Conservation (phyloP, 208 protist genomes). For the Trypanosoma scelopori region DNA sequence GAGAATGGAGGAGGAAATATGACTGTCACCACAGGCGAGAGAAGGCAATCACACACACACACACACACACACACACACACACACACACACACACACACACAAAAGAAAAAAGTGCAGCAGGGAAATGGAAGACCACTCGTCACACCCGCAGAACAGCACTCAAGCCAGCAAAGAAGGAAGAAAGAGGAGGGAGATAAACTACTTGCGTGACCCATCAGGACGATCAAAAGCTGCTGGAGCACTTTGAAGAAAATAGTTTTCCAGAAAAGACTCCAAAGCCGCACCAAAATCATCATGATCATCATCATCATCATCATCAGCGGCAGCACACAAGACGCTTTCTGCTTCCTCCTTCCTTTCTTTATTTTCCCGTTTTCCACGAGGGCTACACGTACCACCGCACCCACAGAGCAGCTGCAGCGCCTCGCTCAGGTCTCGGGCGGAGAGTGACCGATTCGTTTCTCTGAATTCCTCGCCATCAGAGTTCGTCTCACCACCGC, state of each 20-base stretch:
- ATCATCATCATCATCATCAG: neutral
- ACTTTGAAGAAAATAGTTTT: constrained; percentile 25
- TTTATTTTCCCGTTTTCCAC: too few species aligned
- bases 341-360: too few species aligned
- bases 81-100: neutral
- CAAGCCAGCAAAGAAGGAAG: neutral
- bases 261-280: constrained; percentile 21
- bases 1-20: neutral
- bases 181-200: neutral
- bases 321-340: neutral
- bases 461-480: neutral
- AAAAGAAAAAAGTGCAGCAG: neutral
- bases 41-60: neutral
- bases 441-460: neutral
- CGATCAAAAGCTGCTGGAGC: constrained; percentile 27
- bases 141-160: neutral
- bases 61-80: neutral
- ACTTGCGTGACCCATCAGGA: neutral
- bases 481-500: neutral
- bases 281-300: neutral
- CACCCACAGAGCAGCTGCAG: constrained; percentile 12
- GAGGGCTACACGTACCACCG: neutral
- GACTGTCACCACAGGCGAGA: too few species aligned
- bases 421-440: constrained; percentile 5
- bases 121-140: neutral